Evolutionary conservation across 257 asterid species (phyloP).

Genomic region (Marsdenia floribunda): DNA sequence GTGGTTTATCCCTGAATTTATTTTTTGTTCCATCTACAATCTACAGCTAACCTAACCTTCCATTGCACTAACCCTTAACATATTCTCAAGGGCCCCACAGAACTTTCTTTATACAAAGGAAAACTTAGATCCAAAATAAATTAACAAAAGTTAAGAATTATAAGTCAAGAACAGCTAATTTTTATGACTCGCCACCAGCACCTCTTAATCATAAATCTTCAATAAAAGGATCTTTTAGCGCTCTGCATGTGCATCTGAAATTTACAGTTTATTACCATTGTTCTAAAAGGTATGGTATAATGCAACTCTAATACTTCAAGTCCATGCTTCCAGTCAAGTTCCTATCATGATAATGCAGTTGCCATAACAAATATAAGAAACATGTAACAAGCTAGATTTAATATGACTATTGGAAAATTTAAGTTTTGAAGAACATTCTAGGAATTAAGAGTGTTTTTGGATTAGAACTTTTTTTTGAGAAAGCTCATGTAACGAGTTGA

Average conservation of each 20-base stretch:
- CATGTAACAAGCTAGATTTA: not conserved
- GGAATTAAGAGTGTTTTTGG: no score
- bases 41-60: no score
- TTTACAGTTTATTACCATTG: not conserved
- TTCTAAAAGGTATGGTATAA: not conserved
- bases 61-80: no score
- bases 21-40: no score
- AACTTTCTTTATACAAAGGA: not conserved
- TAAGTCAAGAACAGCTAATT: not conserved
- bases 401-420: not conserved
- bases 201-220: not conserved
- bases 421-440: not conserved
- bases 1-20: no score
- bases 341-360: not conserved
- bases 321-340: not conserved
- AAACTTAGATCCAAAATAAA: not conserved
- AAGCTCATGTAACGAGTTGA: no score
- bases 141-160: not conserved
- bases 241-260: not conserved
- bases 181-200: not conserved
- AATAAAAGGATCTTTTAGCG: not conserved
- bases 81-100: not conserved
- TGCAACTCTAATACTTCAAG: not conserved
- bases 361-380: not conserved
- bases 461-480: no score